Evolutionary conservation across 305 asterid species (phyloP).

Genomic region (Coffea humblotiana): DNA sequence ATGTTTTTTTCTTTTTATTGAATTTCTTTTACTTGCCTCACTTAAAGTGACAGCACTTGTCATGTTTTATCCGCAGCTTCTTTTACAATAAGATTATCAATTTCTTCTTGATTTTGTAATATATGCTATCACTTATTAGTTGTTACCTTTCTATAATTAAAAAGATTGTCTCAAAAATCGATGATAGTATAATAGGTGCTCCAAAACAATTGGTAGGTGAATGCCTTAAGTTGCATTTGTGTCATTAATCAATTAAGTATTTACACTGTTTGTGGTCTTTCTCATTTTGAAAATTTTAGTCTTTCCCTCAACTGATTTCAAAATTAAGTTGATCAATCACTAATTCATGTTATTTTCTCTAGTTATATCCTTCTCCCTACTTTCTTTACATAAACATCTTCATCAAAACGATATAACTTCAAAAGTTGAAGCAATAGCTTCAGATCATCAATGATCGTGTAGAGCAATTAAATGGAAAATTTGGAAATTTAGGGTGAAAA

Average conservation of each 20-base stretch:
- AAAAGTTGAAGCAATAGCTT: background rate
- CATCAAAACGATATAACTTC: background rate
- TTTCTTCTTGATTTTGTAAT: background rate
- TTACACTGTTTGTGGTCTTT: background rate
- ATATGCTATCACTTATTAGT: background rate
- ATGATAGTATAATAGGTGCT: no score
- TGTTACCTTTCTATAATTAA: background rate
- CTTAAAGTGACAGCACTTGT: background rate
- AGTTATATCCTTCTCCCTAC: background rate
- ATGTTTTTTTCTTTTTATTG: background rate
- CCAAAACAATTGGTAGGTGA: background rate
- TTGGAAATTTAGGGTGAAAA: background rate
- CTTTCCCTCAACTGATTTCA: background rate
- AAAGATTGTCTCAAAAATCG: background rate
- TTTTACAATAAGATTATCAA: background rate
- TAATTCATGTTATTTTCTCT: background rate
- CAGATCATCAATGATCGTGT: background rate
- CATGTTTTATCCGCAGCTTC: background rate
- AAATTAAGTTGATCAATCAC: background rate
- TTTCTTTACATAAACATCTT: background rate
- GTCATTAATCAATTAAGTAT: background rate
- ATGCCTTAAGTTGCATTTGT: background rate
- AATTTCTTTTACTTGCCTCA: background rate
- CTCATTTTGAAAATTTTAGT: background rate
- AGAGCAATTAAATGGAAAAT: no score